Percentiles rank a stretch among this genome's conserved stretches.
phyloP scores from a whole-genome alignment of 257 asterid species.

The Solanum sparsipilum region DNA sequence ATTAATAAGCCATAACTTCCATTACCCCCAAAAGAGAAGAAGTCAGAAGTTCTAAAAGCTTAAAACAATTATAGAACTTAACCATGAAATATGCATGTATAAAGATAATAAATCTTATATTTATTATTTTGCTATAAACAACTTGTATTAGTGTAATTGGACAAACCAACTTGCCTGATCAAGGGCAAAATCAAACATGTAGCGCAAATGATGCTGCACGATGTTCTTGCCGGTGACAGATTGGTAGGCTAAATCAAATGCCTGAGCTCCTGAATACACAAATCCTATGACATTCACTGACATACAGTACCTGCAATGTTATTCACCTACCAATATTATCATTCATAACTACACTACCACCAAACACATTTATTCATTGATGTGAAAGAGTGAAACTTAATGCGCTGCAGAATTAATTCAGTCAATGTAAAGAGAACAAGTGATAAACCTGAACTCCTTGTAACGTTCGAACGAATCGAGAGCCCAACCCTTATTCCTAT shows the following conservation, averaged over 20 bases:
- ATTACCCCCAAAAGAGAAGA: not conserved
- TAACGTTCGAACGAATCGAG: slow-evolving; percentile 50
- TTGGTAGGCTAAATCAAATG: slow-evolving; percentile 33
- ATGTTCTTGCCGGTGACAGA: slow-evolving; percentile 41
- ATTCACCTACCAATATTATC: slow-evolving; percentile 7
- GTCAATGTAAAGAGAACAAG: not conserved
- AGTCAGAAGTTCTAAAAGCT: not conserved
- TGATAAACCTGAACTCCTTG: slow-evolving; percentile 29
- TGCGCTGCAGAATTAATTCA: not conserved
- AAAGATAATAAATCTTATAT: not conserved
- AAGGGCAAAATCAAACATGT: slow-evolving; percentile 49
- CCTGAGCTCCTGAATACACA: slow-evolving; percentile 65
- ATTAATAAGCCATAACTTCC: not conserved
- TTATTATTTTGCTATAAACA: not conserved
- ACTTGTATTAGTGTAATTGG: not conserved
- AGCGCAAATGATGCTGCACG: slow-evolving; percentile 28
- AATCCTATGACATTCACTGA: slow-evolving; percentile 62
- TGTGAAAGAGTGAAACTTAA: not conserved
- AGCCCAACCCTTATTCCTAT: slow-evolving; percentile 64
- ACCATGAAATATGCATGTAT: not conserved
- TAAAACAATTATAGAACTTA: not conserved
- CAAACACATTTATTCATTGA: not conserved
- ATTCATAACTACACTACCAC: not conserved
- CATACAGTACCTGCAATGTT: slow-evolving; percentile 55
- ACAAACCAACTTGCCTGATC: slow-evolving; percentile 69